Percentiles rank a stretch among this genome's conserved stretches.
Conservation (phyloP, 495 filamentous ascomycete genomes). For the Penicillium robsamsonii region DNA sequence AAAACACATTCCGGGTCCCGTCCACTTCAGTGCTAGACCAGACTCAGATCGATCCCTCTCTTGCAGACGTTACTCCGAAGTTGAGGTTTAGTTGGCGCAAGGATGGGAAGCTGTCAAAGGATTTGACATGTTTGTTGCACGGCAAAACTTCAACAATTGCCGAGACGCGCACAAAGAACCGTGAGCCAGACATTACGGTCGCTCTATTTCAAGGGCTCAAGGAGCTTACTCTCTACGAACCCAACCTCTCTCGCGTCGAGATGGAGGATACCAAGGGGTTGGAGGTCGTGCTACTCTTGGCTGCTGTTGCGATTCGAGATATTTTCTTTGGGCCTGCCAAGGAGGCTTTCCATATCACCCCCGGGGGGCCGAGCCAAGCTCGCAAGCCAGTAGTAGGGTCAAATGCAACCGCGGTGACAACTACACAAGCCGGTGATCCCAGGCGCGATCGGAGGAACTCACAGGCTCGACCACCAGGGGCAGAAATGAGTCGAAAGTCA, state of each 20-base stretch:
- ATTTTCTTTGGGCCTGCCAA: slow-evolving; percentile 68
- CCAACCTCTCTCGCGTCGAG: slow-evolving; percentile 85
- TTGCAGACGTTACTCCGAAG: slow-evolving; percentile 69
- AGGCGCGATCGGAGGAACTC: slow-evolving; percentile 9
- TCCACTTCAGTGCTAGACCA: slow-evolving; percentile 75
- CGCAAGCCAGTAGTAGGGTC: slow-evolving; percentile 1
- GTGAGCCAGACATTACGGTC: slow-evolving; percentile 91
- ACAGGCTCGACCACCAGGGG: slow-evolving; percentile 6
- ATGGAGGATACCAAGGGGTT: slow-evolving; percentile 94
- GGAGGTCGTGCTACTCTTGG: slow-evolving; percentile 81
- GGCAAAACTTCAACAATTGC: slow-evolving; percentile 65
- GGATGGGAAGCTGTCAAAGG: slow-evolving; percentile 81
- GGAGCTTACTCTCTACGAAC: slow-evolving; percentile 85
- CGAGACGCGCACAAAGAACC: slow-evolving; percentile 66
- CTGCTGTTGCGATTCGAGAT: slow-evolving; percentile 81
- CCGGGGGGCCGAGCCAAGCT: slow-evolving; percentile 3
- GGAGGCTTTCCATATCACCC: slow-evolving; percentile 77
- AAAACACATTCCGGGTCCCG: slow-evolving; percentile 77
- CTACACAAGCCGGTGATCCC: neutral
- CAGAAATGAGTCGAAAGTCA: slow-evolving; percentile 7
- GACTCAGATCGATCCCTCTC: slow-evolving; percentile 63
- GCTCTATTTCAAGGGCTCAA: slow-evolving; percentile 69
- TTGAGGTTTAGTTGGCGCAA: slow-evolving; percentile 88
- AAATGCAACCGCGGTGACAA: neutral
- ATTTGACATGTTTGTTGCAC: slow-evolving; percentile 76